phyloP scores from a whole-genome alignment of 768 basidiomycete species.

The Kondoa subrosea region DNA sequence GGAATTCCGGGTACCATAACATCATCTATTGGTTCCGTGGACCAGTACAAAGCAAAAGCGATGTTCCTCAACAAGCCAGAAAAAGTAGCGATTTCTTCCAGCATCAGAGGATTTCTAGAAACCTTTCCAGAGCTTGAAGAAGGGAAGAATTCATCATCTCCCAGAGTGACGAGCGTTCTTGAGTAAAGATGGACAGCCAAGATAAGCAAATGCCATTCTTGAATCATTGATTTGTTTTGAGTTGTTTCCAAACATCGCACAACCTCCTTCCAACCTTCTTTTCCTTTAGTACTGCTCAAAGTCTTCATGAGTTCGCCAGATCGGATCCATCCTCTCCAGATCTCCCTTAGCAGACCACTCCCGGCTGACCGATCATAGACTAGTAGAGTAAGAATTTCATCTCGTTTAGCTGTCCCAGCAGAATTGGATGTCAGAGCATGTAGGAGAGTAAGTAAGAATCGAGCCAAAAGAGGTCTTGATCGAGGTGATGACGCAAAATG shows the following conservation, averaged over 20 bases:
- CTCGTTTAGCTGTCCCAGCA: background rate
- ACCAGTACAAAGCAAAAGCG: constrained; percentile 62
- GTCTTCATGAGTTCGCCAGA: constrained; percentile 48
- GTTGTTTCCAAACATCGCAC: constrained; percentile 11
- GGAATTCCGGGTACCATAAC: constrained; percentile 31
- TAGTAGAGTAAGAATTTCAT: constrained; percentile 15
- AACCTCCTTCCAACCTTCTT: constrained; percentile 8
- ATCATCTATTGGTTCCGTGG: constrained; percentile 38
- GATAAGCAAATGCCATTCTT: constrained; percentile 52
- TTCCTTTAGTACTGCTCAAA: constrained; percentile 27
- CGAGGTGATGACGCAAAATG: constrained; percentile 8
- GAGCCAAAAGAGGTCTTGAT: constrained; percentile 12
- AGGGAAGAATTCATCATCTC: constrained; percentile 86
- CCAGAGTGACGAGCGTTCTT: constrained; percentile 72
- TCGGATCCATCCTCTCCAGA: constrained; percentile 53
- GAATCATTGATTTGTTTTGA: constrained; percentile 38
- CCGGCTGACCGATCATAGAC: constrained; percentile 31
- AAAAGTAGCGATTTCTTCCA: constrained; percentile 64
- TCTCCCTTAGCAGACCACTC: constrained; percentile 51
- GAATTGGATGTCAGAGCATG: constrained; percentile 1
- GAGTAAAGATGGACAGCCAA: constrained; percentile 66
- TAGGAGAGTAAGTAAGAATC: constrained; percentile 14
- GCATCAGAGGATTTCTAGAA: constrained; percentile 54
- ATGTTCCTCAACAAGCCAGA: constrained; percentile 66
- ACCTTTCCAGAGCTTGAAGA: constrained; percentile 21